Evolutionary conservation across 352 stramenopile genomes (phyloP).

Genomic region (Thalassiosira mediterranea): DNA sequence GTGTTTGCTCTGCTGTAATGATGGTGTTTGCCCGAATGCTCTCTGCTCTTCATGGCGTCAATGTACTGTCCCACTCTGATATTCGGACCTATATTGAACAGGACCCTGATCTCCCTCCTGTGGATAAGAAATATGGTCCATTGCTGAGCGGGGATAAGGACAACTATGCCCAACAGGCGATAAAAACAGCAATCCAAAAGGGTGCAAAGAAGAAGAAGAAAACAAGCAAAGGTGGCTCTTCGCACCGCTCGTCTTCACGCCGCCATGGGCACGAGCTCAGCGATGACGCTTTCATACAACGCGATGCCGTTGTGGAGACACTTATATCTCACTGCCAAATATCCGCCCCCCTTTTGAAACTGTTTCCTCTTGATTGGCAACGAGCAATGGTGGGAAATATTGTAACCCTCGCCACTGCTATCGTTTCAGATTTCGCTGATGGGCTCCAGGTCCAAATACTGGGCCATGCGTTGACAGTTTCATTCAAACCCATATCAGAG

Average conservation of each 20-base stretch:
- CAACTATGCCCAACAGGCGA: conserved; percentile 74
- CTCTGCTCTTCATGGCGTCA: conserved; percentile 74
- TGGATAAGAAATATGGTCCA: conserved; percentile 45
- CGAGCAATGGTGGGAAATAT: conserved; percentile 81
- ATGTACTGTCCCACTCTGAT: conserved; percentile 79
- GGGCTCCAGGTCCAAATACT: conserved; percentile 79
- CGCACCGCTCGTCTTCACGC: conserved; percentile 33
- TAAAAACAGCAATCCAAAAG: conserved; percentile 70
- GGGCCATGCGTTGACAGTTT: conserved; percentile 74
- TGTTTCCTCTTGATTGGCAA: conserved; percentile 82
- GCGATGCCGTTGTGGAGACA: conserved; percentile 78
- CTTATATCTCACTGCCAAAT: conserved; percentile 82
- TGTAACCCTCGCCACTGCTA: conserved; percentile 69
- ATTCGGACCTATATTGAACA: conserved; percentile 75
- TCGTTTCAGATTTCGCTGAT: conserved; percentile 80
- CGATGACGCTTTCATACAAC: conserved; percentile 72
- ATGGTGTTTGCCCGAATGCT: conserved; percentile 63
- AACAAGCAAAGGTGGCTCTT: conserved; percentile 26
- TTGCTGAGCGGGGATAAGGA: too few relatives aligned
- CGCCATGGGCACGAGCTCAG: conserved; percentile 31
- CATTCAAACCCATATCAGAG: conserved; percentile 81
- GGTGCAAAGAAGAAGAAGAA: conserved; percentile 62
- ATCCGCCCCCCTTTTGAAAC: conserved; percentile 75
- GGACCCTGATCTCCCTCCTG: conserved; percentile 65
- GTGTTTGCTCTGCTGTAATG: conserved; percentile 71